Evolutionary conservation across 78 protist species (phyloP).

Genomic region (Pigoraptor vietnamica): DNA sequence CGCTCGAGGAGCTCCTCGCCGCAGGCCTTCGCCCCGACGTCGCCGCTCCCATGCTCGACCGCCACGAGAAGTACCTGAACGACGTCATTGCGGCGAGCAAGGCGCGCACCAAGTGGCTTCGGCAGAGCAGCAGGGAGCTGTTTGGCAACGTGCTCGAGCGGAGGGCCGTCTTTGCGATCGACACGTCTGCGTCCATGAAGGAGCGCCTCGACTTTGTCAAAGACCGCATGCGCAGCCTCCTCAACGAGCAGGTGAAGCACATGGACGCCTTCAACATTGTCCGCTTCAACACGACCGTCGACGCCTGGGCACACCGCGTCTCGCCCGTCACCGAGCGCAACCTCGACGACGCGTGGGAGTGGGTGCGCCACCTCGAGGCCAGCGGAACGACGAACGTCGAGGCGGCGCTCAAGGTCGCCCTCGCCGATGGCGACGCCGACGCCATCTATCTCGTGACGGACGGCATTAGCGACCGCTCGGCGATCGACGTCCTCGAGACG

Average conservation of each 20-base stretch:
- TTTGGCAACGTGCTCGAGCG: neutral
- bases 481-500: neutral
- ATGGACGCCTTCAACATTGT: neutral
- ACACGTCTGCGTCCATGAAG: neutral
- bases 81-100: neutral
- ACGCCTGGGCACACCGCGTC: neutral
- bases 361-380: neutral
- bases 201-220: neutral
- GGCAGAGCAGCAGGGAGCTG: neutral
- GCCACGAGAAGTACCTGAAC: neutral
- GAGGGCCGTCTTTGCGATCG: neutral
- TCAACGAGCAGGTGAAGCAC: neutral
- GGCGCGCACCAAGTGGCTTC: neutral
- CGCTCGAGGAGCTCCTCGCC: neutral
- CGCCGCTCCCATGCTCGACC: neutral
- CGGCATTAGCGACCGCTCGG: neutral
- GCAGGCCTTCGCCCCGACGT: neutral
- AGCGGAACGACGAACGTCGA: neutral
- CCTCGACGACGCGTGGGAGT: neutral
- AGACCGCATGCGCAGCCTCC: neutral
- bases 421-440: neutral
- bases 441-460: neutral
- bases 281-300: neutral
- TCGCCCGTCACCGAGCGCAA: neutral
- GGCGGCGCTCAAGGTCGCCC: neutral